Percentiles rank a stretch among this genome's conserved stretches.
Evolutionary conservation across 805 yeast genomes (phyloP).

Genomic region (Myxozyma geophila): DNA sequence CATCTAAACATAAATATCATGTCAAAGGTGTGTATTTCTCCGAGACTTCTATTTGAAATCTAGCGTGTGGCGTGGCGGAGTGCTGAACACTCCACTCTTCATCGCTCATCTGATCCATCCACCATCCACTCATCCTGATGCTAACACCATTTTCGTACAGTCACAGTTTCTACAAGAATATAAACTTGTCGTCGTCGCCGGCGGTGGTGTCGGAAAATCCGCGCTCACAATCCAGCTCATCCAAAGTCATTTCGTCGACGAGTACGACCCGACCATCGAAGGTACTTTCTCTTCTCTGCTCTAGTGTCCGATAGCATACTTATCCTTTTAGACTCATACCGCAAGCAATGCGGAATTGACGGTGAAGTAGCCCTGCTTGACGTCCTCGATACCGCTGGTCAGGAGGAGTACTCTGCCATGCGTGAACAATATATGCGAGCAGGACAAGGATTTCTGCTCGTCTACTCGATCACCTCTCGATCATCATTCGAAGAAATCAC

Average conservation of each 20-base stretch:
- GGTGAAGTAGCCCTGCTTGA: constrained; percentile 77
- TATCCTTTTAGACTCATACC: constrained; percentile 47
- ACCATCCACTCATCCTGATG: not conserved
- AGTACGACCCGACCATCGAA: constrained; percentile 97
- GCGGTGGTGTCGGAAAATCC: constrained; percentile 98
- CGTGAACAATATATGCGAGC: constrained; percentile 77
- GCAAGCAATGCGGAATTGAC: constrained; percentile 86
- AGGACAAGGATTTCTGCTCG: constrained; percentile 76
- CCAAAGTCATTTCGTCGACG: constrained; percentile 94
- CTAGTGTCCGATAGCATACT: not conserved
- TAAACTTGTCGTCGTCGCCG: constrained; percentile 95
- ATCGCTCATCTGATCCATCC: not conserved
- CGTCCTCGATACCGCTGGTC: constrained; percentile 96
- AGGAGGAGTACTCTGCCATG: constrained; percentile 76
- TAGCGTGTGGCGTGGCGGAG: not conserved
- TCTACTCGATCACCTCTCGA: constrained; percentile 84
- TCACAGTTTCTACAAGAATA: constrained; percentile 62
- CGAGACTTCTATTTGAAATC: not conserved
- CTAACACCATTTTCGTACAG: constrained; percentile 7
- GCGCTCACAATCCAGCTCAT: constrained; percentile 94
- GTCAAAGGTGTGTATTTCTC: not conserved
- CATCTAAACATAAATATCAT: not conserved
- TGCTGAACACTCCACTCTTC: not conserved
- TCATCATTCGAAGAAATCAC: constrained; percentile 83
- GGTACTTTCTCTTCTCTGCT: constrained; percentile 17